These are phyloP conservation scores for Daedaleopsis sinensis DNA, from an alignment of 768 basidiomycete genomes.

Conservation along the genomic window DNA sequence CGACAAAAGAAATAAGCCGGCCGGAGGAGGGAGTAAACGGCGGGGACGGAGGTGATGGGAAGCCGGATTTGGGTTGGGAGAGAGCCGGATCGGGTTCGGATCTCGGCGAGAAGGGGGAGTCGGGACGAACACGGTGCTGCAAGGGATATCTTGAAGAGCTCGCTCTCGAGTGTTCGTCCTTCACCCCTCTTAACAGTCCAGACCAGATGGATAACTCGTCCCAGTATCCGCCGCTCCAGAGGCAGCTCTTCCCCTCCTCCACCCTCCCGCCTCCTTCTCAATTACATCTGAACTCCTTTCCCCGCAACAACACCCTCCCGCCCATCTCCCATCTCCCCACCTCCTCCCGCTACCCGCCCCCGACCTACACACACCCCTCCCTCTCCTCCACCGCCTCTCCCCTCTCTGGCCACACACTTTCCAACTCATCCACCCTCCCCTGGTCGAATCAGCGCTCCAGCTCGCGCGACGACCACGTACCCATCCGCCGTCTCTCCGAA, in stretches of 20 bases:
- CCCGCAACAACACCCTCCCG: conserved; percentile 44
- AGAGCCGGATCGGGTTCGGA: conserved; percentile 10
- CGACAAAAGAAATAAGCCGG: neutral
- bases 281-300: conserved; percentile 39
- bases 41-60: conserved; percentile 1
- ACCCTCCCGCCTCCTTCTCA: conserved; percentile 49
- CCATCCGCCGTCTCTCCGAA: conserved; percentile 30
- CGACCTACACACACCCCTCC: conserved; percentile 39
- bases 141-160: conserved; percentile 4
- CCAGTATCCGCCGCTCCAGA: conserved; percentile 33
- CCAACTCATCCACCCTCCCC: conserved; percentile 30
- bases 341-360: conserved; percentile 35
- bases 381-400: conserved; percentile 33
- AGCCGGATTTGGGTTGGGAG: neutral
- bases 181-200: conserved; percentile 20
- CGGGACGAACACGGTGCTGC: neutral
- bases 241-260: conserved; percentile 44
- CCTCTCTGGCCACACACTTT: conserved; percentile 31
- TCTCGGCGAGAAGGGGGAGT: conserved; percentile 12
- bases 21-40: neutral
- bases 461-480: conserved; percentile 38
- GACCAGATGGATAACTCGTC: conserved; percentile 30
- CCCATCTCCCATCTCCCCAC: conserved; percentile 37
- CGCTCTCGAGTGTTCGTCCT: conserved; percentile 5
- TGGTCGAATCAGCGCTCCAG: conserved; percentile 37